A percentile compares a stretch with the other conserved stretches of the same genome.
Evolutionary conservation across 2,329 filamentous ascomycete species (phyloP).

Genomic region (Xylariaceae sp.): DNA sequence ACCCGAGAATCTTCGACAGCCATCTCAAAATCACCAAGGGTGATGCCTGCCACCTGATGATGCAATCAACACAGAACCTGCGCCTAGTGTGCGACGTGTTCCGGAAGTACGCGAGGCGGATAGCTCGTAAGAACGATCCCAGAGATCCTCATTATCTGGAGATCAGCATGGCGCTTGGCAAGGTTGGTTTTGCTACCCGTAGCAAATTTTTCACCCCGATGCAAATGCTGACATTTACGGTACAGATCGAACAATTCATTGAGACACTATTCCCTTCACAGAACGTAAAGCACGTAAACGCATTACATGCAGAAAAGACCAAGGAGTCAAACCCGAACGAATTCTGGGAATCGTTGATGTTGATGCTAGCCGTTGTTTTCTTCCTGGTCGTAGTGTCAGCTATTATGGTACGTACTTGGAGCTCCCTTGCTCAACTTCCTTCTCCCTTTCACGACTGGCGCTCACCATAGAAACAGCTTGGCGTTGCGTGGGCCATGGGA

Average conservation of each 20-base stretch:
- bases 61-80: conserved; percentile 86
- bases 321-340: conserved; percentile 43
- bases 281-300: conserved; percentile 56
- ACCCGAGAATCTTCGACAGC: conserved; percentile 75
- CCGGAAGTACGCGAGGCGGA: conserved; percentile 68
- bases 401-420: conserved; percentile 64
- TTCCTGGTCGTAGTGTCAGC: conserved; percentile 67
- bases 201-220: neutral
- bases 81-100: conserved; percentile 76
- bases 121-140: conserved; percentile 91
- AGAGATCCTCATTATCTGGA: conserved; percentile 86
- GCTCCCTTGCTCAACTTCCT: neutral
- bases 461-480: conserved; percentile 51
- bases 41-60: conserved; percentile 85
- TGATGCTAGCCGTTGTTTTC: conserved; percentile 60
- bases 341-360: conserved; percentile 56
- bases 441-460: neutral
- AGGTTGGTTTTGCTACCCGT: conserved; percentile 46
- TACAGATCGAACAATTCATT: conserved; percentile 88
- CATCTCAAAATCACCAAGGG: conserved; percentile 98
- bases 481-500: conserved; percentile 71
- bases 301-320: conserved; percentile 37
- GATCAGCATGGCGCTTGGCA: conserved; percentile 85
- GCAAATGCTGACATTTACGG: conserved; percentile 8
- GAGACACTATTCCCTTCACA: conserved; percentile 87